These are phyloP conservation scores for Albatrellus ellisii DNA, from an alignment of 768 basidiomycete species.

Conservation along the genomic window DNA sequence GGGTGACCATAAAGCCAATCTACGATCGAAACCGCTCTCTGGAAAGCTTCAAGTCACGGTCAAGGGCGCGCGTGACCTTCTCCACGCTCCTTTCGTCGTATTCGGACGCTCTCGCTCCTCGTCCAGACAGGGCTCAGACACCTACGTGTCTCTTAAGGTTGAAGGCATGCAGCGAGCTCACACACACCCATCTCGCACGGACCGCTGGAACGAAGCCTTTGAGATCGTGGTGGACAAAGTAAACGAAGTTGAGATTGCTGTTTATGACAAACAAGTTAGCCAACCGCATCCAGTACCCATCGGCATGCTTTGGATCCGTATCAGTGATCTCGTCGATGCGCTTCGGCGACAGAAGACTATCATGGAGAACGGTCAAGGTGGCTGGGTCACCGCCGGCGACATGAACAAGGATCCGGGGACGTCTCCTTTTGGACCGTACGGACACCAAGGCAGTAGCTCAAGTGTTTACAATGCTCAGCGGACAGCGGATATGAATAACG, in stretches of 20 bases:
- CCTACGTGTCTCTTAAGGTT: constrained; percentile 87
- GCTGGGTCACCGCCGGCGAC: constrained; percentile 92
- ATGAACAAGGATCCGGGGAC: constrained; percentile 34
- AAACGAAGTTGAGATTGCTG: constrained; percentile 93
- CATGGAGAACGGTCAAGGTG: constrained; percentile 73
- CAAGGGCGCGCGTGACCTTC: constrained; percentile 85
- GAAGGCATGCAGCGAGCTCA: constrained; percentile 90
- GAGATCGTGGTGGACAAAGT: constrained; percentile 96
- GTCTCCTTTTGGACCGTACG: neutral
- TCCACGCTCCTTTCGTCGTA: constrained; percentile 71
- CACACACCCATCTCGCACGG: constrained; percentile 86
- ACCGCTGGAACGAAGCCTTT: constrained; percentile 97
- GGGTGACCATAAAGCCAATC: constrained; percentile 83
- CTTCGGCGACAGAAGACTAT: constrained; percentile 85
- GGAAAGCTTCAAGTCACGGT: constrained; percentile 85
- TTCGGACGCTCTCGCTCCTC: constrained; percentile 57
- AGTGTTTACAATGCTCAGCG: constrained; percentile 11
- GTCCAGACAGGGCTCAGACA: constrained; percentile 70
- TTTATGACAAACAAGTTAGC: constrained; percentile 84
- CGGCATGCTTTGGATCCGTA: constrained; percentile 88
- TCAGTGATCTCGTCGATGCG: constrained; percentile 90
- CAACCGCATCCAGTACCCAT: constrained; percentile 79
- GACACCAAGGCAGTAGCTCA: constrained; percentile 10
- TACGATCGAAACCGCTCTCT: constrained; percentile 87
- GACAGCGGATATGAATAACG: constrained; percentile 1